phyloP scores from a whole-genome alignment of 1,284 basidiomycete genomes.

The Cryptococcus maquisensis region DNA sequence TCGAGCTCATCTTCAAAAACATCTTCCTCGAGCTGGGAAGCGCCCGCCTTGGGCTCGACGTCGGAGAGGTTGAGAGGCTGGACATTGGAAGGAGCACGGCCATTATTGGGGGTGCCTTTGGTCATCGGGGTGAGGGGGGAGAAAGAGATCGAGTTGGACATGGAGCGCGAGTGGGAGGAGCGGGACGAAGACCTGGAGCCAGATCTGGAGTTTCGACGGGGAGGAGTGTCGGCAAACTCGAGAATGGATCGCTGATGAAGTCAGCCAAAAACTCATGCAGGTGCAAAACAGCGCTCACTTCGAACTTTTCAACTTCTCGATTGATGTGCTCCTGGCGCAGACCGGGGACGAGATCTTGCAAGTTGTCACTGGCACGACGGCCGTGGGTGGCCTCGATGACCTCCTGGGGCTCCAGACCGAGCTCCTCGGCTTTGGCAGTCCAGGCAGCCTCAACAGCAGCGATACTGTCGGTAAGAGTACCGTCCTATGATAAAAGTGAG shows the following conservation, averaged over 20 bases:
- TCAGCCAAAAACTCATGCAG: constrained; percentile 21
- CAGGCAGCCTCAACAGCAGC: constrained; percentile 73
- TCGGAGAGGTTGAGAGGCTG: constrained; percentile 3
- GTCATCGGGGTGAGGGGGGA: constrained; percentile 22
- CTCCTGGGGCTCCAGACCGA: constrained; percentile 60
- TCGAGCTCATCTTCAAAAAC: constrained; percentile 54
- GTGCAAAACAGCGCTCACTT: constrained; percentile 5
- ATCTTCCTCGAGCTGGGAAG: constrained; percentile 24
- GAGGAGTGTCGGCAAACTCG: constrained; percentile 65
- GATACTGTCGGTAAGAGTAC: constrained; percentile 70
- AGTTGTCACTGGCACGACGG: constrained; percentile 65
- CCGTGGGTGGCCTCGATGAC: constrained; percentile 72
- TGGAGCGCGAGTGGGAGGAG: constrained; percentile 2
- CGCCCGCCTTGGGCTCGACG: constrained; percentile 4
- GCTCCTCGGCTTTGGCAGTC: constrained; percentile 67
- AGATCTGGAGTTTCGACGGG: constrained; percentile 47
- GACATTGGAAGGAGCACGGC: constrained; percentile 3
- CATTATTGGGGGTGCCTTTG: constrained; percentile 41
- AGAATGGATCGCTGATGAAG: constrained; percentile 69
- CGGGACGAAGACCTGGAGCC: constrained; percentile 32
- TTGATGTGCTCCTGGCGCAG: constrained; percentile 63
- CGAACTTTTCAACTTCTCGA: constrained; percentile 55
- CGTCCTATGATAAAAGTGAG: constrained; percentile 53
- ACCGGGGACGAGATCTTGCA: constrained; percentile 58
- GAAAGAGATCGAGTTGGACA: neutral